Evolutionary conservation across 1,284 basidiomycete species (phyloP).

Genomic region (Cryptococcus sp.): DNA sequence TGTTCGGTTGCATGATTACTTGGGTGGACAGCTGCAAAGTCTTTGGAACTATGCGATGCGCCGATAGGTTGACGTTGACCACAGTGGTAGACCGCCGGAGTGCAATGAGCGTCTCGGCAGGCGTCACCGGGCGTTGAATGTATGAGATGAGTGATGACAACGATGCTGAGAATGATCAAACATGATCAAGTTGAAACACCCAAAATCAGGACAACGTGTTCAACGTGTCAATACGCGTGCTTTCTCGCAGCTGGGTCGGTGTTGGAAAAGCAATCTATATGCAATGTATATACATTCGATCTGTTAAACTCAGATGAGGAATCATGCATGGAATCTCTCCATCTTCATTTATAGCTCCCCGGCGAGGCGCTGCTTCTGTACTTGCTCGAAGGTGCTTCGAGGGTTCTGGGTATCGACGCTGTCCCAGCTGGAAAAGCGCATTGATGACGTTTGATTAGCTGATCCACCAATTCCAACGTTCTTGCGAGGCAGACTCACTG

Average conservation of each 20-base stretch:
- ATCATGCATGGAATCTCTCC: neutral
- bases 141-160: neutral
- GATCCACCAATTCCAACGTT: too few species aligned
- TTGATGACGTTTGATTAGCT: too few species aligned
- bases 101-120: too few species aligned
- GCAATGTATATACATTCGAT: neutral
- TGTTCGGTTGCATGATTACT: neutral
- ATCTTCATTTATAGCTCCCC: conserved; percentile 22
- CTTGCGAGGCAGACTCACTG: conserved; percentile 28
- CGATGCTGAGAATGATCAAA: neutral
- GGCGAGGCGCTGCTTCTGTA: conserved; percentile 17
- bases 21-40: too few species aligned
- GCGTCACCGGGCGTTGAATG: neutral
- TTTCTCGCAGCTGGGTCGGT: neutral
- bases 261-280: neutral
- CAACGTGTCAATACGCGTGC: neutral
- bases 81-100: too few species aligned
- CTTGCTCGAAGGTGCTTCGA: conserved; percentile 18
- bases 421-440: conserved; percentile 18
- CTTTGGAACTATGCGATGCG: too few species aligned
- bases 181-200: neutral
- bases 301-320: neutral
- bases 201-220: neutral
- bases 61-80: too few species aligned
- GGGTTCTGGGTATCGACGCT: conserved; percentile 31